These are phyloP conservation scores for Leccinum imitatum DNA, from an alignment of 768 basidiomycete species.

Conservation along the genomic window DNA sequence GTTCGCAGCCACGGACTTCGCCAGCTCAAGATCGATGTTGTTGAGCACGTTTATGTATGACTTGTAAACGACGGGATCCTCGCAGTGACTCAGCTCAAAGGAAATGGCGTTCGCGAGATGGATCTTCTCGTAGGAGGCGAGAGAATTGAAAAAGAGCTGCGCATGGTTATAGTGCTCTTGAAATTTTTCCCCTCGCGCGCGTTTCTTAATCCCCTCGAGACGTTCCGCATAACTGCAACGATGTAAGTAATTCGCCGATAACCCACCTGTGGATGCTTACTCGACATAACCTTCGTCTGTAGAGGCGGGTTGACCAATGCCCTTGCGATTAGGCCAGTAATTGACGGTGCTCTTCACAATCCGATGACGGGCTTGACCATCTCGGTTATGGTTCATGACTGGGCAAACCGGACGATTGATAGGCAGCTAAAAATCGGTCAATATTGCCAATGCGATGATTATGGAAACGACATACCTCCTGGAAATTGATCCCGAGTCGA, in stretches of 20 bases:
- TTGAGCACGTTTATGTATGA: constrained; percentile 67
- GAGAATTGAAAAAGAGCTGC: constrained; percentile 83
- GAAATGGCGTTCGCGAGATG: constrained; percentile 70
- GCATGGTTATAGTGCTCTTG: constrained; percentile 74
- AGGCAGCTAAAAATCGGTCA: constrained; percentile 49
- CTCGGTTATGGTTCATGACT: constrained; percentile 66
- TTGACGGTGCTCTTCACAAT: constrained; percentile 63
- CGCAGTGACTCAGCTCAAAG: constrained; percentile 85
- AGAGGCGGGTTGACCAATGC: constrained; percentile 47
- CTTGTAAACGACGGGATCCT: constrained; percentile 69
- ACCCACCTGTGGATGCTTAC: constrained; percentile 31
- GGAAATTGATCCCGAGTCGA: constrained; percentile 79
- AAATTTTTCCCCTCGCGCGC: constrained; percentile 71
- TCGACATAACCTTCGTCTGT: constrained; percentile 52
- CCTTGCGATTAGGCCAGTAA: constrained; percentile 81
- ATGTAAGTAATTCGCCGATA: constrained; percentile 11
- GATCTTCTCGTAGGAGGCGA: constrained; percentile 62
- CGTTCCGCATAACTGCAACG: constrained; percentile 46
- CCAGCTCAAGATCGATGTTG: constrained; percentile 73
- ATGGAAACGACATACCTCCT: constrained; percentile 43
- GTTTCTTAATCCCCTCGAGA: constrained; percentile 53
- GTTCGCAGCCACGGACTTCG: constrained; percentile 61
- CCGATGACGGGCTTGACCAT: constrained; percentile 55
- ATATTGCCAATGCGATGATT: background rate
- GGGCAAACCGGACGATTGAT: constrained; percentile 83